phyloP scores from a whole-genome alignment of 176 grass and related monocot genomes.

The Juncus effusus region DNA sequence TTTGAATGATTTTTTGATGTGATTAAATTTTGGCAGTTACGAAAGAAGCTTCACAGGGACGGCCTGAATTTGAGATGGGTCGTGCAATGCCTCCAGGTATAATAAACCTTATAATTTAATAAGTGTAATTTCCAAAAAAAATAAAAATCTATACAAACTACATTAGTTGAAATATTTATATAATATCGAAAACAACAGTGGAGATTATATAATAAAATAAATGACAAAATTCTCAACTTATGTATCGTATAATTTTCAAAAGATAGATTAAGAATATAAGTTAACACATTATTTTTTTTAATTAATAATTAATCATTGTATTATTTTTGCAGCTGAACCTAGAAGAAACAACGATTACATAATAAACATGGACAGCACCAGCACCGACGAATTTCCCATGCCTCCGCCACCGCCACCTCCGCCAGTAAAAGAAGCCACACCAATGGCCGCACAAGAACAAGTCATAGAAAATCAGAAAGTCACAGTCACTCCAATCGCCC shows the following conservation, averaged over 20 bases:
- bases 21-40: constrained; percentile 22
- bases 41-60: constrained; percentile 33
- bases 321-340: constrained; percentile 28
- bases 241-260: too few species aligned
- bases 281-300: too few species aligned
- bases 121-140: too few species aligned
- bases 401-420: constrained; percentile 36
- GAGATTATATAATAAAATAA: too few species aligned
- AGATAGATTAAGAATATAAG: too few species aligned
- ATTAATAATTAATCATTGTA: background rate
- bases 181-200: too few species aligned
- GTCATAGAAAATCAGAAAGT: background rate
- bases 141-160: too few species aligned
- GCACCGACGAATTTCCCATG: constrained; percentile 40
- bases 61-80: constrained; percentile 37
- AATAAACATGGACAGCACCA: constrained; percentile 61
- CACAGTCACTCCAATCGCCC: constrained; percentile 45
- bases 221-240: too few species aligned
- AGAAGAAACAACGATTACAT: constrained; percentile 45
- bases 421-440: constrained; percentile 34
- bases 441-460: too few species aligned
- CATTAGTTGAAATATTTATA: too few species aligned
- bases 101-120: background rate
- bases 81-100: constrained; percentile 39
- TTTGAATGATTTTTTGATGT: background rate